Percentiles rank a stretch among this genome's conserved stretches.
Evolutionary conservation across 2,329 filamentous ascomycete species (phyloP).

Genomic region (Aureobasidium mangrovei): DNA sequence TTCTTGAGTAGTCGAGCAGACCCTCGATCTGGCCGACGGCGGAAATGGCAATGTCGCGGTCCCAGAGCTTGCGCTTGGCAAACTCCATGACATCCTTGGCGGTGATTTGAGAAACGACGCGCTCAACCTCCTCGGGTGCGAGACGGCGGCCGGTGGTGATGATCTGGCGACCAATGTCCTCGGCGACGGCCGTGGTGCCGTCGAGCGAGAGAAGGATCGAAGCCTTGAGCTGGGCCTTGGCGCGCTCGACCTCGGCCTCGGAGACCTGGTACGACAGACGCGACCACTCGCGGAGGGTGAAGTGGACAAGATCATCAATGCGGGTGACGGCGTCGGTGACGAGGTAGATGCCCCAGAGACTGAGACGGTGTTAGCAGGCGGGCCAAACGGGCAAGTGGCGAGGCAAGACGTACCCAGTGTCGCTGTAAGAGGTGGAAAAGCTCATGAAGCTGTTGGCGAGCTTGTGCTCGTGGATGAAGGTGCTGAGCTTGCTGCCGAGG

Average conservation of each 20-base stretch:
- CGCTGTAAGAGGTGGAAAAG: constrained; percentile 98
- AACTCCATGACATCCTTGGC: constrained; percentile 98
- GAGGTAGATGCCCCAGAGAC: constrained; percentile 99
- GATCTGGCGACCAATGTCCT: constrained; percentile 98
- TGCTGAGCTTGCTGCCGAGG: constrained; percentile 96
- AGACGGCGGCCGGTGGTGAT: constrained; percentile 92
- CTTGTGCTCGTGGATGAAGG: constrained; percentile 86
- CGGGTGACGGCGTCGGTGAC: constrained; percentile 80
- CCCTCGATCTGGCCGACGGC: constrained; percentile 91
- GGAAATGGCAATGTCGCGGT: constrained; percentile 89
- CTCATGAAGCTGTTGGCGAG: constrained; percentile 99
- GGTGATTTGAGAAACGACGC: constrained; percentile 76
- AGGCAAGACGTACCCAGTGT: constrained; percentile 69
- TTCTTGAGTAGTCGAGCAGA: constrained; percentile 64
- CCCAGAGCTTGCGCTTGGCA: constrained; percentile 90
- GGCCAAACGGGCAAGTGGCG: neutral
- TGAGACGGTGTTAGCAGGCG: constrained; percentile 35
- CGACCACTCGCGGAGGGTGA: constrained; percentile 96
- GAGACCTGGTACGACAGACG: constrained; percentile 82
- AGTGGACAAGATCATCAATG: constrained; percentile 95
- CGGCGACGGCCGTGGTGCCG: constrained; percentile 91
- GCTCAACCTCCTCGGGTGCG: constrained; percentile 89
- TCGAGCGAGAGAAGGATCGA: constrained; percentile 95
- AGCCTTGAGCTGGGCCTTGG: constrained; percentile 98
- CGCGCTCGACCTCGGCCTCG: constrained; percentile 88